These are phyloP conservation scores for Cardamine occulta DNA, from an alignment of 345 rosid species.

Conservation along the genomic window DNA sequence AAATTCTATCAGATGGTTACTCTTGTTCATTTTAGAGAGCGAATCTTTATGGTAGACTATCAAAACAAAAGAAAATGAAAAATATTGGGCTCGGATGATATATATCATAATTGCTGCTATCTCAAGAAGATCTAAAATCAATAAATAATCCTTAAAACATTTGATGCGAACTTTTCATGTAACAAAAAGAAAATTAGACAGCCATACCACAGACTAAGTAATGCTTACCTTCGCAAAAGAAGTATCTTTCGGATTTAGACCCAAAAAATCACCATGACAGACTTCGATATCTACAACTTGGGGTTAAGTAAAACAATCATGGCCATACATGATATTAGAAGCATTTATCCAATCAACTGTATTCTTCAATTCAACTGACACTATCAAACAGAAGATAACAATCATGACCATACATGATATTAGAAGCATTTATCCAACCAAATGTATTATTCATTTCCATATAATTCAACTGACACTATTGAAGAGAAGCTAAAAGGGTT, in stretches of 20 bases:
- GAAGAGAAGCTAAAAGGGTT: constrained; percentile 11
- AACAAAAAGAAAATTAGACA: constrained; percentile 3
- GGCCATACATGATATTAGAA: neutral
- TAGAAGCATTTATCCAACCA: constrained; percentile 11
- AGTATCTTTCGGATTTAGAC: constrained; percentile 62
- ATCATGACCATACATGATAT: neutral
- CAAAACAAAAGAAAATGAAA: neutral
- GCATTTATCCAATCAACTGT: constrained; percentile 5
- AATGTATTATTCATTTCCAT: neutral
- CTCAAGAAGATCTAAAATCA: constrained; percentile 2
- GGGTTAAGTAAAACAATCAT: constrained; percentile 45
- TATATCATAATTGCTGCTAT: constrained; percentile 11
- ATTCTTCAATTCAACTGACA: neutral
- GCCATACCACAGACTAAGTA: neutral
- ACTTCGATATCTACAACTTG: constrained; percentile 52
- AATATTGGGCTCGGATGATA: neutral
- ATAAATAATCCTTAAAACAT: neutral
- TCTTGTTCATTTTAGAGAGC: constrained; percentile 15
- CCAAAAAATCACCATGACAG: constrained; percentile 67
- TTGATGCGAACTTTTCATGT: neutral
- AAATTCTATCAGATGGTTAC: constrained; percentile 2
- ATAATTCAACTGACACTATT: neutral
- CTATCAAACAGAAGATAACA: too few relatives aligned
- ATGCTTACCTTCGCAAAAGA: constrained; percentile 61
- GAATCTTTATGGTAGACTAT: neutral